phyloP scores from a whole-genome alignment of 2,329 filamentous ascomycete genomes.

The Apiospora kogelbergensis region DNA sequence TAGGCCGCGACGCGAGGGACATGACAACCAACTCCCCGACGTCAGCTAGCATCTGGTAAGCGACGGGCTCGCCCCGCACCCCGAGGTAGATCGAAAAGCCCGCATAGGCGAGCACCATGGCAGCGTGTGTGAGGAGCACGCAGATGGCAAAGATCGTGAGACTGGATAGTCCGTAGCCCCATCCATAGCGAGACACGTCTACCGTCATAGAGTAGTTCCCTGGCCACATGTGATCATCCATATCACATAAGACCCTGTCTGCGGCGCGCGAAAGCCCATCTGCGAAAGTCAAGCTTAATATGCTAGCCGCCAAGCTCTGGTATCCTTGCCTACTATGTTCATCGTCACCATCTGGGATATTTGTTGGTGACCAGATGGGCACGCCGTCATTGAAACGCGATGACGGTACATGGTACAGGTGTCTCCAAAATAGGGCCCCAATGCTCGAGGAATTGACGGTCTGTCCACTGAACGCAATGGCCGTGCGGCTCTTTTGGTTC shows the following conservation, averaged over 20 bases:
- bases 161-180: not conserved
- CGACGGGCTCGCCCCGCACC: not conserved
- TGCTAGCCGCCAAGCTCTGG: not conserved
- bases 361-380: not conserved
- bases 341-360: too few species aligned
- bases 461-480: too few species aligned
- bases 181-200: not conserved
- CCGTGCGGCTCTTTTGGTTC: too few species aligned
- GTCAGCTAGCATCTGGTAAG: not conserved
- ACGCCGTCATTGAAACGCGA: not conserved
- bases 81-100: not conserved
- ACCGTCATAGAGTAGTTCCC: not conserved
- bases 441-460: too few species aligned
- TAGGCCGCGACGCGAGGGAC: not conserved
- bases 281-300: not conserved
- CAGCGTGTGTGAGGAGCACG: not conserved
- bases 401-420: not conserved
- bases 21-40: not conserved
- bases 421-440: not conserved
- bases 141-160: not conserved
- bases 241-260: too few species aligned
- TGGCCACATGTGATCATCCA: too few species aligned
- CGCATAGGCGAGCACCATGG: not conserved
- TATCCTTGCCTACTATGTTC: too few species aligned
- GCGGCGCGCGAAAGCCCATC: not conserved